Evolutionary conservation across 768 basidiomycete genomes (phyloP), one percentile per base, ranked within the genome.

Genomic region (Kwoniella newhampshirensis): DNA sequence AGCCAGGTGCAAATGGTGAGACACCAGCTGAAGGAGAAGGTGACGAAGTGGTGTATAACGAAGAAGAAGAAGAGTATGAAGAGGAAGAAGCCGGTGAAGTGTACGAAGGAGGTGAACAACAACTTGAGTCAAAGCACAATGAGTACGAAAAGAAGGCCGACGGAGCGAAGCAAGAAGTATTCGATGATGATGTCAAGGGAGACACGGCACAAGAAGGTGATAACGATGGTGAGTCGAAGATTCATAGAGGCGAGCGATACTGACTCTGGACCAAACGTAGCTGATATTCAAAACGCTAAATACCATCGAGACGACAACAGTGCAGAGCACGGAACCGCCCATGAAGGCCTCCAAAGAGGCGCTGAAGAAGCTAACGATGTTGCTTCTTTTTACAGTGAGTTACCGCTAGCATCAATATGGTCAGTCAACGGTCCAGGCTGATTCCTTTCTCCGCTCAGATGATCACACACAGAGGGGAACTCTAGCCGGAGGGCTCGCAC

Each of bases 21-120:
- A n/a, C 35, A 25, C 30, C 46, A 17, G 51, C 11, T 37, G 54
- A 37, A 23, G 37, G 32, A 39, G 30, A 53, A 87, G 77, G 93
- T 91, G 66, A 92, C 84, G 39, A 90, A 87, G 45, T 82, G 78
- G 82, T 93, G 85, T 64, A 93, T 89, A 80, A 94, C 90, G 13
- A 88, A 80, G 26, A 93, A 80, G 11, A 91, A 89, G 57, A 90
- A 74, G 2, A 89, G 86, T 6, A 88, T 86, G 75, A 91, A 90
- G 56, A 92, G 86, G 68, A 93, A 87, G 60, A 90, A 85, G 21
- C 92, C 81, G 7, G 86, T 86, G 11, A 85, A 86, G 23, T 89
- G 89, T 58, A 57, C 48, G 37, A 51, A 25, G 32, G 41, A 41
- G 32, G 44, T 36, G 32, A 35, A 28, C 41, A 47, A 18, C 12